Base-by-base conservation (phyloP, 2,329 filamentous ascomycete species). In the Didymellaceae sp. region DNA sequence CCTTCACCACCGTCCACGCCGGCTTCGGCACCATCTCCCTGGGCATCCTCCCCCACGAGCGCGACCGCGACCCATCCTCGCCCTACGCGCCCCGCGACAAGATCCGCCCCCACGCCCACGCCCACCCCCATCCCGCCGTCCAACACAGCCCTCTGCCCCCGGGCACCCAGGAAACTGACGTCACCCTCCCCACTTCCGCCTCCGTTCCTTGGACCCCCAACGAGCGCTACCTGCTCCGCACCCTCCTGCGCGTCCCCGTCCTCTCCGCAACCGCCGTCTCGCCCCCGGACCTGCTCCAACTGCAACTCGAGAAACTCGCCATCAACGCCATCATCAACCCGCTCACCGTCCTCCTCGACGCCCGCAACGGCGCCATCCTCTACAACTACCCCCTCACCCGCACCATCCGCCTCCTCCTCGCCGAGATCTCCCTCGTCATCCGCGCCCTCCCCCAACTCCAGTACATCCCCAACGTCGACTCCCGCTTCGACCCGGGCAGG, bases 281-380 rank as follows among this genome's bases (percentile, higher is more conserved):
- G 0, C 80, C 84, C 7, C 76, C 81, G 5, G 80, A 83, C 26
- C 85, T 94, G 57, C 75, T 94, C 6, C 81, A 84, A 54, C 78
- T 83, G 61, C 94, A 96, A 72, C 81, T 97, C 3, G 88, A 93
- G 37, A 87, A 86, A 37, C 78, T 97, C 28, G 85, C 90, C 2
- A 84, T 92, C 60, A 86, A 87, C 54, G 83, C 86, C 38, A 80
- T 94, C 21, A 84, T 95, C 45, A 92, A 96, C 57, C 87, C 93
- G 0, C 78, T 97, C 5, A 92, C 90, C 4, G 87, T 89, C 1
- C 77, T 96, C 7, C 81, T 95, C 42, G 89, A 95, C 62, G 84
- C 87, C 61, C 80, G 83, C 21, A 96, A 95, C 67, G 84, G 88
- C 33, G 79, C 85, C 37, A 73, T 97, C 0, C 74, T 88, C 6